These are phyloP conservation scores for Vachellia pachyceras DNA, from an alignment of 306 rosid species.

Conservation along the genomic window DNA sequence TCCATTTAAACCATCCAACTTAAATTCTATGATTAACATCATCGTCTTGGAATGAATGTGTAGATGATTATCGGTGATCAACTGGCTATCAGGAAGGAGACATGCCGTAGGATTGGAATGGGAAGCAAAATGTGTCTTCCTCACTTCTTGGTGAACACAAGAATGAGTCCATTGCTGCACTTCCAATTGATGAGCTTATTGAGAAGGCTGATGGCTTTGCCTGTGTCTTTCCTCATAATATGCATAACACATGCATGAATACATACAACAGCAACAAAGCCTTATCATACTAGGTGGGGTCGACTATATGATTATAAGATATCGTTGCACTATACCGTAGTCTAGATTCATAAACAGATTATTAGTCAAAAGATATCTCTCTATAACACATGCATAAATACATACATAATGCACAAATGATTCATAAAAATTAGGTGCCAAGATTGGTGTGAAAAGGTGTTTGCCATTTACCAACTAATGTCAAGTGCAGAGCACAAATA, in stretches of 20 bases:
- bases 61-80: slow-evolving; percentile 92
- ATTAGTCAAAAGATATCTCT: too few species aligned
- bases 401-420: not conserved
- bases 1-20: too few species aligned
- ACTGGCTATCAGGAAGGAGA: slow-evolving; percentile 87
- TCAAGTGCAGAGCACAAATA: slow-evolving; percentile 77
- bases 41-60: too few species aligned
- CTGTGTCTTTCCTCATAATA: slow-evolving; percentile 86
- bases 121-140: slow-evolving; percentile 97
- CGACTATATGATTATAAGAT: too few species aligned
- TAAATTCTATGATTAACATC: too few species aligned
- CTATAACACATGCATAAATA: too few species aligned
- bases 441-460: not conserved
- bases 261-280: not conserved
- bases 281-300: too few species aligned
- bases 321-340: too few species aligned
- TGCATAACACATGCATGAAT: not conserved
- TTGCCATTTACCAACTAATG: slow-evolving; percentile 11
- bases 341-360: too few species aligned
- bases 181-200: slow-evolving; percentile 85
- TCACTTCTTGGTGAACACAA: slow-evolving; percentile 43
- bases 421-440: not conserved
- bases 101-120: slow-evolving; percentile 95
- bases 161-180: slow-evolving; percentile 58
- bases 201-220: slow-evolving; percentile 98